phyloP scores from a whole-genome alignment of 179 eudicot species.

The Actinidia polygama region DNA sequence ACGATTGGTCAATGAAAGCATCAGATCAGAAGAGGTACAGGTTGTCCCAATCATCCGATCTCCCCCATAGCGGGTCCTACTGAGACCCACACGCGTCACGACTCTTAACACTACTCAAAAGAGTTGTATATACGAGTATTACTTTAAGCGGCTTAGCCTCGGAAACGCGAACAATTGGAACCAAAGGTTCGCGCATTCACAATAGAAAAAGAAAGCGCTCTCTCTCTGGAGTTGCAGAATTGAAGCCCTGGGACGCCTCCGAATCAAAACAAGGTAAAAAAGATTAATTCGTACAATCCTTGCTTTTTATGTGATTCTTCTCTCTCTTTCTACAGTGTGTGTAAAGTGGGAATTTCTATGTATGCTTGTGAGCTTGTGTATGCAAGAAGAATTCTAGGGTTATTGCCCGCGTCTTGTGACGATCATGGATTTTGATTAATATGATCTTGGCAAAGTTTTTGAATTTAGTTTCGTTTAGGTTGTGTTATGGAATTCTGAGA shows the following conservation, averaged over 20 bases:
- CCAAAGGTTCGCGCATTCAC: not conserved
- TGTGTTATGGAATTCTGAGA: not conserved
- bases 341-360: not conserved
- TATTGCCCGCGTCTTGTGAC: not conserved
- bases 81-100: not conserved
- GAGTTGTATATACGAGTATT: not conserved
- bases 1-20: no score
- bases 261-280: constrained; percentile 1
- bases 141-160: not conserved
- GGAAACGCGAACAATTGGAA: not conserved
- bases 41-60: not conserved
- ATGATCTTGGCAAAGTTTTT: not conserved
- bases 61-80: not conserved
- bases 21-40: not conserved
- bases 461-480: not conserved
- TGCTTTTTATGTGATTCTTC: not conserved
- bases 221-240: constrained; percentile 7
- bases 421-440: constrained; percentile 13
- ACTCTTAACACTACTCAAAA: not conserved
- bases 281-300: not conserved
- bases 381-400: constrained; percentile 2
- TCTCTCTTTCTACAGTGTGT: not conserved
- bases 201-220: not conserved
- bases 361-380: constrained; percentile 2
- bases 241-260: not conserved